Evolutionary conservation across 371 early-diverging fungal species (phyloP).

Genomic region (Mucor lusitanicus): DNA sequence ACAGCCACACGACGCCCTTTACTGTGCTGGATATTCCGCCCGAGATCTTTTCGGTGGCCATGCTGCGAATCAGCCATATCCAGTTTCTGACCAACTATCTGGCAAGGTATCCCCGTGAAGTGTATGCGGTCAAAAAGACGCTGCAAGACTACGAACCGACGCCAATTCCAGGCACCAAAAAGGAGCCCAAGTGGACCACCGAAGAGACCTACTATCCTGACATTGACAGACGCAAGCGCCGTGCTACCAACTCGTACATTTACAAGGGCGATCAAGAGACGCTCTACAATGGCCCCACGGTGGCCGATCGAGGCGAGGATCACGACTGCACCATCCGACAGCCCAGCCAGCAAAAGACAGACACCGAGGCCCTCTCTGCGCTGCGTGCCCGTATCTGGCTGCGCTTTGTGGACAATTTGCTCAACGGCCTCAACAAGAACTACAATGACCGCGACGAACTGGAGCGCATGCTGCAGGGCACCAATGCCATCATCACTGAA

Average conservation of each 20-base stretch:
- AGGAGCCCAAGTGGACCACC: background rate
- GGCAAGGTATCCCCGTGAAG: slow-evolving; percentile 58
- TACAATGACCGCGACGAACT: slow-evolving; percentile 60
- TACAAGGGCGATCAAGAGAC: background rate
- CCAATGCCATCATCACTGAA: slow-evolving; percentile 57
- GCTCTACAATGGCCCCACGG: background rate
- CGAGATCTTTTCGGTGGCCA: slow-evolving; percentile 57
- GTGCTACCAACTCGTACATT: background rate
- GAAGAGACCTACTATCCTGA: slow-evolving; percentile 35
- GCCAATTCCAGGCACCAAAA: slow-evolving; percentile 16
- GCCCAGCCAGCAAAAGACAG: slow-evolving; percentile 26
- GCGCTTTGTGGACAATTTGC: slow-evolving; percentile 53
- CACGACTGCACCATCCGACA: slow-evolving; percentile 2
- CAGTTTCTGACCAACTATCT: slow-evolving; percentile 66
- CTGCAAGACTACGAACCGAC: slow-evolving; percentile 48
- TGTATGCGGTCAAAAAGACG: slow-evolving; percentile 57
- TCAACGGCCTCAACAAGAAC: slow-evolving; percentile 58
- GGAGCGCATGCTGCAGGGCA: slow-evolving; percentile 58
- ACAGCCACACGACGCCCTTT: slow-evolving; percentile 33
- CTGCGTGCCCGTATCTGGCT: slow-evolving; percentile 66
- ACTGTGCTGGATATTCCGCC: slow-evolving; percentile 49
- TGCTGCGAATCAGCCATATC: slow-evolving; percentile 62
- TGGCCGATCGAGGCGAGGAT: background rate
- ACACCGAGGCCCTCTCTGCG: slow-evolving; percentile 40
- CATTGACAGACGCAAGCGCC: slow-evolving; percentile 21